These are phyloP conservation scores for Pichia pseudocactophila DNA, from an alignment of 805 yeast species.

Conservation along the genomic window DNA sequence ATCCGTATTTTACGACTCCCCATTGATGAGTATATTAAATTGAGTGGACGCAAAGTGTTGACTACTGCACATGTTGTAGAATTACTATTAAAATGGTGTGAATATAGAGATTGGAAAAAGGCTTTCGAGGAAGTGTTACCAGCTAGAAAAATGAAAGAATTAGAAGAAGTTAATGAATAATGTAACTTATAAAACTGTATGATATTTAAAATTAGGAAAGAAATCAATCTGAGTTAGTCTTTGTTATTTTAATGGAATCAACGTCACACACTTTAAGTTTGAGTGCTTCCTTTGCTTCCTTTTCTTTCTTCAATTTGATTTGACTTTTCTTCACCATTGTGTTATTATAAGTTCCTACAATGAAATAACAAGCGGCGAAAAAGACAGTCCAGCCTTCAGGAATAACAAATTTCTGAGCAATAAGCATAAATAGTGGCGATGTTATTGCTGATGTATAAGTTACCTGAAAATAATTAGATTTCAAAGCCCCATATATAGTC, in stretches of 20 bases:
- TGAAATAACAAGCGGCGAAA: constrained; percentile 47
- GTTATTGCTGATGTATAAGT: constrained; percentile 47
- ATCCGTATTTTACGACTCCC: constrained; percentile 74
- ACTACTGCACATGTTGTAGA: constrained; percentile 96
- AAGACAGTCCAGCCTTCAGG: constrained; percentile 61
- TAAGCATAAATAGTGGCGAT: constrained; percentile 38
- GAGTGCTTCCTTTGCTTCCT: neutral
- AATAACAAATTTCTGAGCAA: constrained; percentile 49
- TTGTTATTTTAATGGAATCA: too few relatives aligned
- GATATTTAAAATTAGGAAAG: neutral
- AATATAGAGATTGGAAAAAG: constrained; percentile 68
- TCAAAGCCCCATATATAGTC: constrained; percentile 28
- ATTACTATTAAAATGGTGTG: constrained; percentile 71
- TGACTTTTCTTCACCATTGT: constrained; percentile 35
- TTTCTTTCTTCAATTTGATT: constrained; percentile 2
- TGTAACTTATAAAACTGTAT: neutral
- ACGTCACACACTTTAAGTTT: too few relatives aligned
- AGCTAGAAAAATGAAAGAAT: constrained; percentile 46
- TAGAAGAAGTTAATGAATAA: neutral
- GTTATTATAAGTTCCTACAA: constrained; percentile 56
- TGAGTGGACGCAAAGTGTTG: constrained; percentile 80
- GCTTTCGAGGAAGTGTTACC: constrained; percentile 90
- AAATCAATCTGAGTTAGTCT: neutral
- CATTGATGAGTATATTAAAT: constrained; percentile 70
- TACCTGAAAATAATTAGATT: constrained; percentile 36